phyloP scores from a whole-genome alignment of 257 asterid genomes.

The Nicotiana attenuata region DNA sequence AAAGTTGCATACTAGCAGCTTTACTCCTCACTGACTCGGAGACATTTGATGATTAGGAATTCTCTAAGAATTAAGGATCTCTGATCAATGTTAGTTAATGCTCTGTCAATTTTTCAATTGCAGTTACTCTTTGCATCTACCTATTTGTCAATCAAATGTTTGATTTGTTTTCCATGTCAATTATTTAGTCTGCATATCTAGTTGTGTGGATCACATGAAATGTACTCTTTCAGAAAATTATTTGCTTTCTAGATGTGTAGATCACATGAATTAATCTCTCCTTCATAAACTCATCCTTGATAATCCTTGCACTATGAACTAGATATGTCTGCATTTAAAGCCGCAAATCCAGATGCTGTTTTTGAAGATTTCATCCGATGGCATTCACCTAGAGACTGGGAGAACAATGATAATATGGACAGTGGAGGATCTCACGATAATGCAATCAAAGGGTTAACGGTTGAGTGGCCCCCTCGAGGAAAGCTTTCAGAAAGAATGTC shows the following conservation, averaged over 20 bases:
- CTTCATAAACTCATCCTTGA: background rate
- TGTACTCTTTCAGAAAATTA: too few species aligned
- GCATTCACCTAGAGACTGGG: slow-evolving; percentile 99
- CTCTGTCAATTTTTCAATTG: too few species aligned
- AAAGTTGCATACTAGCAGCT: too few species aligned
- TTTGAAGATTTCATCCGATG: slow-evolving; percentile 97
- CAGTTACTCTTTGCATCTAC: too few species aligned
- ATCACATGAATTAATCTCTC: too few species aligned
- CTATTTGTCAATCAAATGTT: too few species aligned
- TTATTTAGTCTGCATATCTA: too few species aligned
- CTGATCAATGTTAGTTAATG: background rate
- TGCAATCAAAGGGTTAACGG: slow-evolving; percentile 16
- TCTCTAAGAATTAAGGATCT: background rate
- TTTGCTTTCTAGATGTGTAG: background rate
- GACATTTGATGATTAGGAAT: too few species aligned
- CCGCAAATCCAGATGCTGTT: slow-evolving; percentile 88
- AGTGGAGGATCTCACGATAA: slow-evolving; percentile 31
- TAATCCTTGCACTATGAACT: slow-evolving; percentile 18
- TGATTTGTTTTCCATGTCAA: too few species aligned
- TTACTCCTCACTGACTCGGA: too few species aligned
- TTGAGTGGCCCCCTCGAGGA: slow-evolving; percentile 89
- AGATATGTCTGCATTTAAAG: slow-evolving; percentile 97
- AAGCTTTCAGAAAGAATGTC: slow-evolving; percentile 92
- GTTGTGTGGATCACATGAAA: too few species aligned
- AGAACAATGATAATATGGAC: slow-evolving; percentile 34